phyloP scores from a whole-genome alignment of 225 moss, liverwort and hornwort species.

The Ulota crispa region DNA sequence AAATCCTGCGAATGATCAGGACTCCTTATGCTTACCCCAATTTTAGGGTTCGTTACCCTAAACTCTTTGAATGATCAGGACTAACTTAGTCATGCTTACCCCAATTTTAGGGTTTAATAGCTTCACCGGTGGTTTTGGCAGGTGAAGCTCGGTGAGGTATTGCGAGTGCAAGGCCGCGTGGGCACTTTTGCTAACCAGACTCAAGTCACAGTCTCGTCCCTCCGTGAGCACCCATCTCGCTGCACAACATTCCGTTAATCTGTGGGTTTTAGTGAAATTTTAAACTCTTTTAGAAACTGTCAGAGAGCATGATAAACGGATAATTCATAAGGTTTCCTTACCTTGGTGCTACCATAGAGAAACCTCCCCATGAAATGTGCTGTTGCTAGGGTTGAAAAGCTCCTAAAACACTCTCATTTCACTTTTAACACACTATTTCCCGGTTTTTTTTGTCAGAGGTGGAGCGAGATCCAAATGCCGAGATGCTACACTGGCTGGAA shows the following conservation, averaged over 20 bases:
- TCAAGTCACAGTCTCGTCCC: conserved; percentile 67
- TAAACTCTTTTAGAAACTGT: neutral
- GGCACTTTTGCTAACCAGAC: conserved; percentile 59
- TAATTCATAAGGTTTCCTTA: neutral
- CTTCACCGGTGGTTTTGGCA: conserved; percentile 20
- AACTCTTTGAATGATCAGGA: neutral
- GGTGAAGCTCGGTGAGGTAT: conserved; percentile 48
- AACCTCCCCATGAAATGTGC: neutral
- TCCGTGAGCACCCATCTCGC: conserved; percentile 44
- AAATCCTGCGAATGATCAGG: neutral
- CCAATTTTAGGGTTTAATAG: neutral
- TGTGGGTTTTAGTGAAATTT: neutral
- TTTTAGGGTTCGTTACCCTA: neutral
- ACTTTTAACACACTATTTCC: neutral
- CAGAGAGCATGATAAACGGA: neutral
- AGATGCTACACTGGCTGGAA: conserved; percentile 80
- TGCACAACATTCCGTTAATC: neutral
- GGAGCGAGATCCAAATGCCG: conserved; percentile 80
- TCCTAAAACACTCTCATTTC: neutral
- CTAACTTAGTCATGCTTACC: neutral
- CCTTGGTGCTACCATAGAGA: neutral
- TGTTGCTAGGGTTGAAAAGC: neutral
- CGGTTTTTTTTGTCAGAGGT: conserved; percentile 28
- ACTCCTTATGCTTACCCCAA: too few relatives aligned
- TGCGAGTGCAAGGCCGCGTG: conserved; percentile 75